phyloP scores from a whole-genome alignment of 805 yeast genomes.

The Ogataea trehalophila region DNA sequence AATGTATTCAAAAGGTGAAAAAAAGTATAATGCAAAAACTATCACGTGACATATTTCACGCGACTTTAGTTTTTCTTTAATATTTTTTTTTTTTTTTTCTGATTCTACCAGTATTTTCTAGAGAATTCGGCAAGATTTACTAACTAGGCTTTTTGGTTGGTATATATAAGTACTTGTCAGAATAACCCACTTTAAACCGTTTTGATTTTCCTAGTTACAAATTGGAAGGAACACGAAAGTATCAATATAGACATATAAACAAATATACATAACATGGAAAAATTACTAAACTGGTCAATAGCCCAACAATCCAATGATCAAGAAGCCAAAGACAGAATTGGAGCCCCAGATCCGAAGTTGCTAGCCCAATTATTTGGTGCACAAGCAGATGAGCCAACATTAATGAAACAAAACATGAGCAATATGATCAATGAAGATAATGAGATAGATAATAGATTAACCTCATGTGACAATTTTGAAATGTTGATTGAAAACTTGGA shows the following conservation, averaged over 20 bases:
- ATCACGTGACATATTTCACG: too few species aligned
- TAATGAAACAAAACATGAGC: conserved; percentile 74
- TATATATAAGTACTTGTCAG: not conserved
- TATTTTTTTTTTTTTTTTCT: not conserved
- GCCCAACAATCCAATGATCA: conserved; percentile 71
- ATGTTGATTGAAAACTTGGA: conserved; percentile 91
- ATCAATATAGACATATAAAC: not conserved
- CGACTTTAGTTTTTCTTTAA: not conserved
- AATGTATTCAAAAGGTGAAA: too few species aligned
- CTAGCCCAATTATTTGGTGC: conserved; percentile 74
- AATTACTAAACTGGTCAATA: conserved; percentile 86
- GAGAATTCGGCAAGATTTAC: not conserved
- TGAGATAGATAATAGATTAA: conserved; percentile 56
- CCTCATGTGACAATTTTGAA: conserved; percentile 86
- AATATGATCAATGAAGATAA: conserved; percentile 57
- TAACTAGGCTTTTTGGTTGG: not conserved
- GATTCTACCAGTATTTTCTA: too few species aligned
- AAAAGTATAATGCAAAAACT: too few species aligned
- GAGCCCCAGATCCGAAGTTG: conserved; percentile 74
- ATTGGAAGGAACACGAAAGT: not conserved
- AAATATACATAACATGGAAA: conserved; percentile 59
- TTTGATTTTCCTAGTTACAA: not conserved
- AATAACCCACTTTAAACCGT: too few species aligned
- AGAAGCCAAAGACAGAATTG: conserved; percentile 57
- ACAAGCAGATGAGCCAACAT: conserved; percentile 76